Percentiles rank a stretch among this genome's conserved stretches.
Conservation (phyloP, 306 rosid genomes). For the Cucurbita argyrosperma region DNA sequence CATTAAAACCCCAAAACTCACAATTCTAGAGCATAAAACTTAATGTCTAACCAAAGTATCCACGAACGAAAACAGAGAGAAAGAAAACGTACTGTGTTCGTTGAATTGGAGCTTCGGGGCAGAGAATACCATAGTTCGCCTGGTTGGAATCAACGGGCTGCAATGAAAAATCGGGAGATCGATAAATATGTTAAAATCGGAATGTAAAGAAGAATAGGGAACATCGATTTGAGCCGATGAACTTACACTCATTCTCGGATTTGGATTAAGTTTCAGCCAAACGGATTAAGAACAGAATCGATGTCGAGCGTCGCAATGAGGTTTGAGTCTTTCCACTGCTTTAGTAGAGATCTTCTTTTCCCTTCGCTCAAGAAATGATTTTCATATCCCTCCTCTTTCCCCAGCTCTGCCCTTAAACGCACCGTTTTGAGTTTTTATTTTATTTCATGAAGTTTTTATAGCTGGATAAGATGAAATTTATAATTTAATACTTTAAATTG, state of each 20-base stretch:
- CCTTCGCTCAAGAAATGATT: conserved; percentile 20
- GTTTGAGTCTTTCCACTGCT: not conserved
- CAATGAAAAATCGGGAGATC: not conserved
- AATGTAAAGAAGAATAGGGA: not conserved
- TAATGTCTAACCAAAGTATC: not conserved
- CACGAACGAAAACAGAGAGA: not conserved
- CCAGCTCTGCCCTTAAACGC: not conserved
- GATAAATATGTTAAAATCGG: not conserved
- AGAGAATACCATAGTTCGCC: conserved; percentile 10
- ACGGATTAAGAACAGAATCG: not conserved
- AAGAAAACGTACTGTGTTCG: conserved; percentile 45
- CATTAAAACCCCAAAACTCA: not conserved
- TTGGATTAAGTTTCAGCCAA: not conserved
- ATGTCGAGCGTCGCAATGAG: not conserved
- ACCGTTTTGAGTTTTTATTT: not conserved
- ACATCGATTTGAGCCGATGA: not conserved
- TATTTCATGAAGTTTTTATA: no score
- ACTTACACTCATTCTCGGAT: conserved; percentile 13
- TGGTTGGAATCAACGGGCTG: conserved; percentile 24
- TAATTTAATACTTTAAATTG: no score
- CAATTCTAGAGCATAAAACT: not conserved
- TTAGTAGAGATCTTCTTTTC: conserved; percentile 11
- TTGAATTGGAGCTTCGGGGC: conserved; percentile 28
- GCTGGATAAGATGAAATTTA: no score
- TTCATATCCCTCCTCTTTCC: not conserved